A percentile compares a stretch with the other conserved stretches of the same genome.
These are phyloP conservation scores for Starmerella tilneyi DNA, from an alignment of 805 yeast species.

Conservation along the genomic window DNA sequence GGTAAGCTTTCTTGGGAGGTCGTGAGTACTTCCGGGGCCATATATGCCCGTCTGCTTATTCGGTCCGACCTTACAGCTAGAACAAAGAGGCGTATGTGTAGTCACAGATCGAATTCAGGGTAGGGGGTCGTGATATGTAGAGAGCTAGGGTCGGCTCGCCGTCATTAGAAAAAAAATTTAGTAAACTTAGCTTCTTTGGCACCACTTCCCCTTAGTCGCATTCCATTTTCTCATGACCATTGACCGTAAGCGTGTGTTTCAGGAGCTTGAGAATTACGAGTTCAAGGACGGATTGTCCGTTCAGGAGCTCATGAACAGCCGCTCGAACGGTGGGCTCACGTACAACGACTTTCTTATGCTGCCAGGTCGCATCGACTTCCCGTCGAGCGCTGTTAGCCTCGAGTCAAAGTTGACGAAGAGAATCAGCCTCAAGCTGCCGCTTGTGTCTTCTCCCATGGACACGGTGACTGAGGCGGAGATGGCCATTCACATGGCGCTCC, in stretches of 20 bases:
- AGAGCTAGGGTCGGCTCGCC: conserved; percentile 3
- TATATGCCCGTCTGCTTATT: no score
- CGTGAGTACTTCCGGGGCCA: no score
- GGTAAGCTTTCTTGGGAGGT: no score
- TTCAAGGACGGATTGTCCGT: conserved; percentile 78
- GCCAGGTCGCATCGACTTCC: conserved; percentile 88
- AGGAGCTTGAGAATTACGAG: conserved; percentile 53
- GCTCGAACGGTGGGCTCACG: conserved; percentile 87
- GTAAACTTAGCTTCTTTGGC: neutral
- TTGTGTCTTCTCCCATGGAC: conserved; percentile 98
- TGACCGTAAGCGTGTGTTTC: conserved; percentile 41
- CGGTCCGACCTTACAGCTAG: no score
- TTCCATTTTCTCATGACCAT: conserved; percentile 11
- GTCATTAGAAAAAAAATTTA: conserved; percentile 5
- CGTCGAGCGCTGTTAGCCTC: conserved; percentile 64
- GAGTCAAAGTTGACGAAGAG: conserved; percentile 85
- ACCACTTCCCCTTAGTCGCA: neutral
- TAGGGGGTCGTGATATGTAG: neutral
- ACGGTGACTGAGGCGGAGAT: conserved; percentile 94
- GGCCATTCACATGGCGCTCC: conserved; percentile 97
- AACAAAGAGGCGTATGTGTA: neutral
- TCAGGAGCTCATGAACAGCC: conserved; percentile 78
- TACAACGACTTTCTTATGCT: conserved; percentile 91
- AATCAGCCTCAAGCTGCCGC: conserved; percentile 84
- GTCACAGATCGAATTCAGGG: no score